These are phyloP conservation scores for Fusarium sarcochroum DNA, from an alignment of 2,329 filamentous ascomycete genomes.

Conservation along the genomic window DNA sequence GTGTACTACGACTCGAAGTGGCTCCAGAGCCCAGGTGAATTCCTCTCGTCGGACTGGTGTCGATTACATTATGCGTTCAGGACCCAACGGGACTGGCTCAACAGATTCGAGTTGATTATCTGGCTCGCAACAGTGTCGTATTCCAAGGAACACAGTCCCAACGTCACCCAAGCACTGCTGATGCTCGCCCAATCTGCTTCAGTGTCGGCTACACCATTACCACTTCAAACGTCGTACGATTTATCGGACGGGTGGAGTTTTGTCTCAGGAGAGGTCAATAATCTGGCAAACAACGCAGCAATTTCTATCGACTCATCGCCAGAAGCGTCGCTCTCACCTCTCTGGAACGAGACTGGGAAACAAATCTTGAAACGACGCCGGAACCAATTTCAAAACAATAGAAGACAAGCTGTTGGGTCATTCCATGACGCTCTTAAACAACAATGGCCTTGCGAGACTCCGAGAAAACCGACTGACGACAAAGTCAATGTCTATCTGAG, in stretches of 20 bases:
- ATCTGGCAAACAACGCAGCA: background rate
- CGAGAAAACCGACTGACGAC: background rate
- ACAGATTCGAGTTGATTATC: slow-evolving; percentile 31
- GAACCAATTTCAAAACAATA: background rate
- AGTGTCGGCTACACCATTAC: background rate
- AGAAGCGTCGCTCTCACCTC: background rate
- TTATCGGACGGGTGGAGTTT: slow-evolving; percentile 3
- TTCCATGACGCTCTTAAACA: background rate
- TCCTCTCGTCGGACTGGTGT: slow-evolving; percentile 33
- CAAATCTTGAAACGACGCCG: background rate
- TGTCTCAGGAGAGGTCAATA: background rate
- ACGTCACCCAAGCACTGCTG: slow-evolving; percentile 32
- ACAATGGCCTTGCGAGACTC: slow-evolving; percentile 30
- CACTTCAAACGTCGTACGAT: background rate
- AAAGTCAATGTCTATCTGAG: slow-evolving; percentile 16
- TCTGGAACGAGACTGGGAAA: background rate
- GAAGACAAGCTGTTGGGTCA: background rate
- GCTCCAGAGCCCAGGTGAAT: slow-evolving; percentile 3
- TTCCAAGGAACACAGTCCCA: slow-evolving; percentile 5
- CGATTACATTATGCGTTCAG: slow-evolving; percentile 36
- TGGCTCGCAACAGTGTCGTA: slow-evolving; percentile 40
- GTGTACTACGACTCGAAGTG: slow-evolving; percentile 38
- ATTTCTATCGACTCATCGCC: background rate
- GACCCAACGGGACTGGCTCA: slow-evolving; percentile 19
- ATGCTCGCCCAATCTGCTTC: slow-evolving; percentile 12